Evolutionary conservation across 192 early-diverging fungal genomes (phyloP), one percentile per base, ranked within the genome.

Genomic region (Backusella parvicylindrica): DNA sequence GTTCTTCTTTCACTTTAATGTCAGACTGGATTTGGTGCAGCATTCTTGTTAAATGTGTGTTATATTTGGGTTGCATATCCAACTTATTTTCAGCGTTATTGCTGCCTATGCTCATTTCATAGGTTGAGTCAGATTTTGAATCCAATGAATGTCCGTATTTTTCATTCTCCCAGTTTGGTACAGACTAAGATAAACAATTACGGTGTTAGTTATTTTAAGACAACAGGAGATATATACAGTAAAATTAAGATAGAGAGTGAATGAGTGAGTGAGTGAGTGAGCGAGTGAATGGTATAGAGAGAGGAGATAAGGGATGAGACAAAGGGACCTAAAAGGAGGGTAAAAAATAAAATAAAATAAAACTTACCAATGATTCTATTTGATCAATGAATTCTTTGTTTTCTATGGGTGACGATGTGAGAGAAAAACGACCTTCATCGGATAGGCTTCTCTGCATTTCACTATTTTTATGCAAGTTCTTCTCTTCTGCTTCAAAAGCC

Each of bases 11-110:
- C 36, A 85, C 80, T 21, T 78, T 82, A 21, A 90, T 86, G 40
- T 88, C 89, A 35, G 82, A 81, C 77, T 90, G 89, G 31, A 90
- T 88, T 68, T 89, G 84, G 63, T 86, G 84, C 38, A 90, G 70
- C 86, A 85, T 86, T 26, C 81, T 77, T 12, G 71, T 47, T 38
- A 77, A 33, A 35, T 78, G 73, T 28, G 76, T 64, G 47, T 71
- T 71, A 23, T 79, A 64, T 35, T 70, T 75, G 23, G 53, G 26
- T 38, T 78, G 64, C 26, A 60, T 30, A 15, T 40, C 65, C n/a
- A 26, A 72, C 6, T 70, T 41, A 40, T 41, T 70, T 36, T 66
- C 33, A 66, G 64, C 30, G 32, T 12, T 30, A 12, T 23, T 15
- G 66, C 7, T 26, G 28, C 21, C 8, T n/a, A 33, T 36, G 63